These are phyloP conservation scores for Wickerhamomyces alni DNA, from an alignment of 805 yeast species.

Conservation along the genomic window DNA sequence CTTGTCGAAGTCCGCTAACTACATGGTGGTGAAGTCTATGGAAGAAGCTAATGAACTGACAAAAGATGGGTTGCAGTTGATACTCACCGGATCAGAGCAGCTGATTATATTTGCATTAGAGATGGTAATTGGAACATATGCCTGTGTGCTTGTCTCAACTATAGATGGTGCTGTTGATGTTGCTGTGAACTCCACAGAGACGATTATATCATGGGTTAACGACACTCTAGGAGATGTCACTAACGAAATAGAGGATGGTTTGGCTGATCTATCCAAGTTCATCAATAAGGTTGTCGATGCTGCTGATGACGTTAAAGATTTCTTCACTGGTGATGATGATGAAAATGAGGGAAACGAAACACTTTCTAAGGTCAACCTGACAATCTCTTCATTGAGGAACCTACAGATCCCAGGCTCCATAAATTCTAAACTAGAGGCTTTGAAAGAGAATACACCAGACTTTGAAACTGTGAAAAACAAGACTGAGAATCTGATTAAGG, in stretches of 20 bases:
- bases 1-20: constrained; percentile 49
- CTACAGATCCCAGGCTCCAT: constrained; percentile 63
- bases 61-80: constrained; percentile 34
- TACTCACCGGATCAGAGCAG: constrained; percentile 52
- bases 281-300: constrained; percentile 51
- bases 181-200: constrained; percentile 68
- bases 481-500: constrained; percentile 45
- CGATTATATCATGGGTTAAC: constrained; percentile 56
- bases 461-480: constrained; percentile 58
- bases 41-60: constrained; percentile 43
- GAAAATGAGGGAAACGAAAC: constrained; percentile 21
- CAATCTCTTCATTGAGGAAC: constrained; percentile 48
- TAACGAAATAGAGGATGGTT: constrained; percentile 57
- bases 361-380: constrained; percentile 46
- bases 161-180: constrained; percentile 66
- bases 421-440: constrained; percentile 44
- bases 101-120: constrained; percentile 62
- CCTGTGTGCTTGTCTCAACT: constrained; percentile 72
- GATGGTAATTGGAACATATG: constrained; percentile 77
- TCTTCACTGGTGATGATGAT: constrained; percentile 44
- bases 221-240: constrained; percentile 48
- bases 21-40: constrained; percentile 40
- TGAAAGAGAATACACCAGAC: constrained; percentile 53
- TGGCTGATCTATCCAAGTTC: constrained; percentile 51
- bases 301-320: constrained; percentile 44